These are phyloP conservation scores for Pleurotus platypus DNA, from an alignment of 768 basidiomycete species.

Conservation along the genomic window DNA sequence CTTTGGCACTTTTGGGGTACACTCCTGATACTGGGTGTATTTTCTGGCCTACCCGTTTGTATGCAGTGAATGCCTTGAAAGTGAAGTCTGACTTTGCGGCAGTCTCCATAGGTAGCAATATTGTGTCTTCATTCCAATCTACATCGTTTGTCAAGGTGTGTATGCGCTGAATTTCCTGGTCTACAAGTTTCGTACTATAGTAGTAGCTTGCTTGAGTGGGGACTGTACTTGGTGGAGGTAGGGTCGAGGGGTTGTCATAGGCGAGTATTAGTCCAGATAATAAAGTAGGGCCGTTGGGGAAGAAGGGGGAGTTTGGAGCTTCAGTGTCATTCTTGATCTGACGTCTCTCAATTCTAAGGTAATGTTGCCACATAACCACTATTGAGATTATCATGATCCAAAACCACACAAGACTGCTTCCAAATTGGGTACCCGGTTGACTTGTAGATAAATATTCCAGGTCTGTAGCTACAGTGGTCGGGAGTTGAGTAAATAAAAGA, in stretches of 20 bases:
- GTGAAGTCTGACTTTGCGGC: neutral
- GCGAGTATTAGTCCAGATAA: neutral
- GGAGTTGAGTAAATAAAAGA: no score
- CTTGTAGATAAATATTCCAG: no score
- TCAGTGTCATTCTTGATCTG: no score
- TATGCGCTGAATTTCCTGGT: neutral
- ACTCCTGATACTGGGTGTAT: constrained; percentile 30
- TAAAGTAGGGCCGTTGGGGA: neutral
- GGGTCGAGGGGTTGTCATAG: neutral
- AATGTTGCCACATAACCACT: no score
- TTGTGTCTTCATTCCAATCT: constrained; percentile 5
- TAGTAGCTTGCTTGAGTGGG: neutral
- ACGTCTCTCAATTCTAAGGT: no score
- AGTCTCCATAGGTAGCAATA: neutral
- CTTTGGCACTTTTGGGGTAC: constrained; percentile 27
- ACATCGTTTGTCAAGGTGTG: neutral
- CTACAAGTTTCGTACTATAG: neutral
- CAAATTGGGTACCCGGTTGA: no score
- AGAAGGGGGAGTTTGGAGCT: neutral
- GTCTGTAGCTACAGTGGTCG: no score
- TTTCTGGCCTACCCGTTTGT: constrained; percentile 28
- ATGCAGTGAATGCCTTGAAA: constrained; percentile 14
- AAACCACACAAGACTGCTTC: no score
- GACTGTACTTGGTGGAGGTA: neutral
- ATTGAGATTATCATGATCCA: no score